Evolutionary conservation across 768 basidiomycete genomes (phyloP), one percentile per base, ranked within the genome.

Genomic region (Mycena rosella): DNA sequence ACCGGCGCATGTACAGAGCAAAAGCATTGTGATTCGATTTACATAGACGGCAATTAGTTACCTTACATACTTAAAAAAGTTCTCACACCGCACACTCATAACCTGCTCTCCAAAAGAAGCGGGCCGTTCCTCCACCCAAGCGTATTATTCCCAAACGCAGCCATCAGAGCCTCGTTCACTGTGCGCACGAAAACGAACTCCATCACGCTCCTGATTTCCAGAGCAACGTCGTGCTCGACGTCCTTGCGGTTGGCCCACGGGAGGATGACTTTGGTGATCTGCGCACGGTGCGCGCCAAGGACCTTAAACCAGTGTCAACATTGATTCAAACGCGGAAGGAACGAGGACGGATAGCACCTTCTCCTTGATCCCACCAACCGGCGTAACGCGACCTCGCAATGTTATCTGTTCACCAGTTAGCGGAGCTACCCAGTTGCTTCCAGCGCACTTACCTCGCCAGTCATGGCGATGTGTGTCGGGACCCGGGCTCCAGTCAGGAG

Each of bases 341-440:
- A 15, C 3, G 22, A n/a, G n/a, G n/a, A n/a, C n/a, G 22, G 18
- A 44, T 26, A 11, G 22, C 9, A 53, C 60, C 76, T 95, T 95
- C 83, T 96, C 96, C 75, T 96, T 95, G 78, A 97, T 93, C 0
- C 95, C 95, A 5, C 95, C 95, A 2, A 97, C 93, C 6, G 95
- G 88, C 0, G 90, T 92, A 38, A 95, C 90, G 10, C 88, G 88
- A 18, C 94, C 93, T 2, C 94, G 87, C 1, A 96, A 84, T 0
- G 96, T 97, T 59, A 96, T 92, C 88, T 90, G 42, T 2, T 51
- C 9, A 32, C 15, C 11, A 8, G 26, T 52, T 6, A 62, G 24
- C 22, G 14, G 14, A 15, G 54, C n/a, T 24, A 11, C 20, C 17
- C 3, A n/a, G 22, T 38, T 20, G 22, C 26, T 11, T 27, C 24